phyloP scores from a whole-genome alignment of 495 filamentous ascomycete genomes.

The Neurospora sp. region DNA sequence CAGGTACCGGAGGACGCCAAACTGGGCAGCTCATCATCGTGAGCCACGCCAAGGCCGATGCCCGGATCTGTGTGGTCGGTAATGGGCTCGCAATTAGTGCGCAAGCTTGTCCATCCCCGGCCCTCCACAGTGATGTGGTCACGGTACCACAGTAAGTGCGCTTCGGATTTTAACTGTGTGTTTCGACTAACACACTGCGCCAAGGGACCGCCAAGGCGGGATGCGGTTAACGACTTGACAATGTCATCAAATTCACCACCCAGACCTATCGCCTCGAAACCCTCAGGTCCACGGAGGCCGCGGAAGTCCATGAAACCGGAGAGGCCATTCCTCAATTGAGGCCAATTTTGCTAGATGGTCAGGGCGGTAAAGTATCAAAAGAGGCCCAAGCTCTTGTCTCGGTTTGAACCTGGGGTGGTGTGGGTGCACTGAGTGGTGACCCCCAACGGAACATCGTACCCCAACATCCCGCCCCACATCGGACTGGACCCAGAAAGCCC shows the following conservation, averaged over 20 bases:
- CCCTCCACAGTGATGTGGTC: too few species aligned
- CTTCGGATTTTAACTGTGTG: background rate
- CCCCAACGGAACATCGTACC: background rate
- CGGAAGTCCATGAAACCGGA: background rate
- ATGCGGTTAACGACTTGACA: too few species aligned
- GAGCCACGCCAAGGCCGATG: too few species aligned
- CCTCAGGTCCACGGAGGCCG: background rate
- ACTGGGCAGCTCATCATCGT: too few species aligned
- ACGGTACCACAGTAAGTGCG: too few species aligned
- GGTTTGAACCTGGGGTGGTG: background rate
- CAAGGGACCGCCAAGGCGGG: too few species aligned
- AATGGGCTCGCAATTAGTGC: too few species aligned
- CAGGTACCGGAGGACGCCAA: too few species aligned
- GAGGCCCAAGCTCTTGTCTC: background rate
- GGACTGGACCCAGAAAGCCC: background rate
- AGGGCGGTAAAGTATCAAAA: background rate
- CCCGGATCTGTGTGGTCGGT: too few species aligned
- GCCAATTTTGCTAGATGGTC: background rate
- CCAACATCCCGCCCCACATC: background rate
- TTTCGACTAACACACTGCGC: background rate
- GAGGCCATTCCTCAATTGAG: background rate
- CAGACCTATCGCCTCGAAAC: background rate
- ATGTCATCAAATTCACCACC: background rate
- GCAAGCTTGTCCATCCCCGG: too few species aligned
- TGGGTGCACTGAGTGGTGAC: background rate